A percentile compares a stretch with the other conserved stretches of the same genome.
These are phyloP conservation scores for Syzygium aromaticum DNA, from an alignment of 345 rosid genomes.

Conservation along the genomic window DNA sequence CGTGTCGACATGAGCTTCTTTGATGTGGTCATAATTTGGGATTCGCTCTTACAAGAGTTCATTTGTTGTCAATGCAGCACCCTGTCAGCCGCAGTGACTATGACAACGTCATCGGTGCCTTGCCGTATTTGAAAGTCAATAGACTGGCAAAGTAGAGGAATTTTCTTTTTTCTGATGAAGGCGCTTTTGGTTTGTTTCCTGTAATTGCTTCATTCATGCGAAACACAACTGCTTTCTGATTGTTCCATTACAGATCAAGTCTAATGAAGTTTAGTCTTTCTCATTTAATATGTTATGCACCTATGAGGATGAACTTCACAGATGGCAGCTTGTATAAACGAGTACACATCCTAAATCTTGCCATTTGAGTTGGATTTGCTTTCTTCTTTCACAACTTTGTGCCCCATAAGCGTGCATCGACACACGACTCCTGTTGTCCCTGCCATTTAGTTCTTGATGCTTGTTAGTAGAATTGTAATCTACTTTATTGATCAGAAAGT, in stretches of 20 bases:
- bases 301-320: background rate
- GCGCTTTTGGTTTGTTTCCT: conserved; percentile 3
- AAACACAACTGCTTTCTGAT: background rate
- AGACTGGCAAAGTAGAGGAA: conserved; percentile 46
- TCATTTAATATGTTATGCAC: background rate
- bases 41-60: background rate
- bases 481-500: too few species aligned
- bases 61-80: conserved; percentile 24
- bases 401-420: background rate
- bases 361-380: background rate
- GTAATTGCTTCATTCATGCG: background rate
- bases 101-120: conserved; percentile 72
- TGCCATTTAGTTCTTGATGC: background rate
- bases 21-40: background rate
- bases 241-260: background rate
- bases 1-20: background rate
- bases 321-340: background rate
- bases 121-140: conserved; percentile 88
- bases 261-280: background rate
- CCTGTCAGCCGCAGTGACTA: conserved; percentile 75
- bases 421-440: background rate
- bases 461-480: too few species aligned
- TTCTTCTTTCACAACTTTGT: background rate
- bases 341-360: background rate
- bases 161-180: background rate